Evolutionary conservation across 148 eudicot genomes (phyloP), one percentile per base, ranked within the genome.

Genomic region (Diospyros kaki): DNA sequence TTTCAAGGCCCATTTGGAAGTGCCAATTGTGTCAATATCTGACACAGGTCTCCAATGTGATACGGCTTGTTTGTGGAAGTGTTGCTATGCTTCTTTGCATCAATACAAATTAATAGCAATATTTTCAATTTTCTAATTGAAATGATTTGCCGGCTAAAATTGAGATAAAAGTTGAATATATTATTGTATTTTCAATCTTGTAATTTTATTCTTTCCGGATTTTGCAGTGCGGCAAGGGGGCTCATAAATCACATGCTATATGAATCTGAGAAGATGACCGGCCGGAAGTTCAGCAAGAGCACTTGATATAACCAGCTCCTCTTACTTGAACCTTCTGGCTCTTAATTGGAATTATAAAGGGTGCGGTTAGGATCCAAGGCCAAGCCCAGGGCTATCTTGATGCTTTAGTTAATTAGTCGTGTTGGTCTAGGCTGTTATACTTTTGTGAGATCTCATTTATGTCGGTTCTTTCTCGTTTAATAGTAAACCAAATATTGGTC

Each of bases 211-310:
- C 40, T 12, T 48, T 61, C 55, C 52, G 77, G 62, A 73, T 73
- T 85, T 28, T 76, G 71, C 86, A 89, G 89, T 77, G 89, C 90
- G 8, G 93, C 87, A 43, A 87, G 89, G 66, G 93, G 87, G 75
- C 85, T 89, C 71, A 85, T 89, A 73, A 87, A 87, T 68, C 90
- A 89, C 86, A 87, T 87, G 75, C 62, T 87, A 64, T 78, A 70
- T 2, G 93, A 87, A 78, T 79, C 87, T 51, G 93, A 87, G 83
- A 79, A 72, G 73, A 73, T 82, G 74, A 69, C 87, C 53, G 90
- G 93, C 18, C 81, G 89, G 11, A 87, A 87, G 74, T 89, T 87
- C 84, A 89, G 85, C 79, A 60, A 81, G 67, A 71, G 75, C 75
- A 58, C 76, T 54, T 73, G 64, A 75, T 73, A 17, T 39, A 28